These are phyloP conservation scores for Talaromyces sp. DNA, from an alignment of 2,329 filamentous ascomycete genomes.

Conservation along the genomic window DNA sequence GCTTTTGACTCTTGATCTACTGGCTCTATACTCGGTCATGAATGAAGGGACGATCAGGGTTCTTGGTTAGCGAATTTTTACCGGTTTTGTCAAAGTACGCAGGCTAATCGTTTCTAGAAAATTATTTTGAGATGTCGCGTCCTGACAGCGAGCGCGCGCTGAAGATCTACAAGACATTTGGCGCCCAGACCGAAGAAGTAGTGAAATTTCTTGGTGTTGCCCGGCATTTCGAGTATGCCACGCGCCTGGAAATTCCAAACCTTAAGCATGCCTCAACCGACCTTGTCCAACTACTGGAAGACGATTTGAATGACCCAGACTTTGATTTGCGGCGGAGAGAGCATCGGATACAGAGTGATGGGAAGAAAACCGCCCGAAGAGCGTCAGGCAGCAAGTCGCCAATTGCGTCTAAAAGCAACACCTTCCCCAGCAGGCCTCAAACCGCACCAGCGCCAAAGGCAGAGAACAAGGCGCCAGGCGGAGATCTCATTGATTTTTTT, in stretches of 20 bases:
- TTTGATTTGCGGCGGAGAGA: slow-evolving; percentile 91
- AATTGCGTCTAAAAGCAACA: background rate
- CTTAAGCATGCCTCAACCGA: slow-evolving; percentile 95
- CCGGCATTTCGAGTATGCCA: slow-evolving; percentile 85
- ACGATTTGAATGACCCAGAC: slow-evolving; percentile 89
- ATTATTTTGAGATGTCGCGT: slow-evolving; percentile 98
- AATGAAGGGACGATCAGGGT: slow-evolving; percentile 98
- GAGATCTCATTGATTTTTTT: slow-evolving; percentile 90
- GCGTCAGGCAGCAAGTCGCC: slow-evolving; percentile 19
- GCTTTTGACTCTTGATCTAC: slow-evolving; percentile 79
- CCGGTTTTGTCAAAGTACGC: background rate
- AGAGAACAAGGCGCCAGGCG: slow-evolving; percentile 37
- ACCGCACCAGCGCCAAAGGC: slow-evolving; percentile 20
- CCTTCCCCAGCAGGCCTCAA: slow-evolving; percentile 5
- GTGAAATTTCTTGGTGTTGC: slow-evolving; percentile 85
- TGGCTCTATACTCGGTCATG: slow-evolving; percentile 87
- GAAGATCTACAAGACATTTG: slow-evolving; percentile 86
- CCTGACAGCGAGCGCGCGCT: slow-evolving; percentile 88
- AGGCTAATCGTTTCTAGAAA: slow-evolving; percentile 51
- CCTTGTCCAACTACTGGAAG: slow-evolving; percentile 79
- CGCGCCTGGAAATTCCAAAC: slow-evolving; percentile 88
- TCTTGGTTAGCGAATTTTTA: slow-evolving; percentile 56
- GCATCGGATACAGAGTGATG: slow-evolving; percentile 82
- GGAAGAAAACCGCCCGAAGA: slow-evolving; percentile 49
- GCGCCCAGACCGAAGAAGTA: slow-evolving; percentile 84